Evolutionary conservation across 2,329 filamentous ascomycete genomes (phyloP).

Genomic region (Pseudogymnoascus sp.): DNA sequence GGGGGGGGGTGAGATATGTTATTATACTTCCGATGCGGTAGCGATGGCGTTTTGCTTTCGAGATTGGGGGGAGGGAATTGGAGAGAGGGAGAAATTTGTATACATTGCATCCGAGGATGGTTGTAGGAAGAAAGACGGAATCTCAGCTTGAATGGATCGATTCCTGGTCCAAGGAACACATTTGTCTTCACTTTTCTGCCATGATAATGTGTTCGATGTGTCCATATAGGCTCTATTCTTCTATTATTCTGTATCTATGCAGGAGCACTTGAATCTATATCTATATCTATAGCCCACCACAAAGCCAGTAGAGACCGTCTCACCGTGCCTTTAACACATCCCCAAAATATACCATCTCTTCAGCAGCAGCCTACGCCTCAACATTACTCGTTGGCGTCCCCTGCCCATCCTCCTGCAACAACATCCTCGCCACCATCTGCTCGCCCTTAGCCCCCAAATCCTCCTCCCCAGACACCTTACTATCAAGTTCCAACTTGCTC

Average conservation of each 20-base stretch:
- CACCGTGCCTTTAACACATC: background rate
- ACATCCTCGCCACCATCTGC: conserved; percentile 41
- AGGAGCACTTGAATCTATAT: conserved; percentile 1
- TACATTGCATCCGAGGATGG: background rate
- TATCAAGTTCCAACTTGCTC: conserved; percentile 86
- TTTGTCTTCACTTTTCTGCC: background rate
- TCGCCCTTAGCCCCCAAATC: conserved; percentile 41
- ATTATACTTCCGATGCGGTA: background rate
- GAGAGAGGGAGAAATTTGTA: background rate
- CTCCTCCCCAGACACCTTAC: conserved; percentile 54
- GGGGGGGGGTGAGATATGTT: background rate
- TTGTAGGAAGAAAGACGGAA: background rate
- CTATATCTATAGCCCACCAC: background rate
- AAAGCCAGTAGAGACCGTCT: background rate
- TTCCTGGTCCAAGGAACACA: background rate
- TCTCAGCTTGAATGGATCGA: background rate
- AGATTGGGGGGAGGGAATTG: background rate
- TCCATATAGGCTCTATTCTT: background rate
- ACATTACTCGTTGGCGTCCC: background rate
- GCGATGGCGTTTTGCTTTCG: conserved; percentile 6
- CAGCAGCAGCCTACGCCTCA: background rate
- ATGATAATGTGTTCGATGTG: background rate
- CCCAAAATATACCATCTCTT: background rate
- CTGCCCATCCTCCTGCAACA: conserved; percentile 19
- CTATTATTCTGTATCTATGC: conserved; percentile 1